phyloP scores from a whole-genome alignment of 75 land plant species.

The Picea glauca region DNA sequence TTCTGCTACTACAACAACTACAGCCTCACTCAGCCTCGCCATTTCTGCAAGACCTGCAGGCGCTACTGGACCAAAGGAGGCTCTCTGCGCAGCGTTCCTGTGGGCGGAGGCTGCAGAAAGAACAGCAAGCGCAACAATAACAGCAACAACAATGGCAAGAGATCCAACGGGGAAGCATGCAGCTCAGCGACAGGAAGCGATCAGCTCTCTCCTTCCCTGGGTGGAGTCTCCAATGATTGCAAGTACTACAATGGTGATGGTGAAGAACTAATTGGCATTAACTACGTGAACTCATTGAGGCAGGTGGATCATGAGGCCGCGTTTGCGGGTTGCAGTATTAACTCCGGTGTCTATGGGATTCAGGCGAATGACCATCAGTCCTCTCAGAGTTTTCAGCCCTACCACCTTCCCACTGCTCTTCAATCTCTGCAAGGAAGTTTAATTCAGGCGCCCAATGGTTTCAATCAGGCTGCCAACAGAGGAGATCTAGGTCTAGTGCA shows the following conservation, averaged over 20 bases:
- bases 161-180: not conserved
- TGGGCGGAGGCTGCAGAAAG: constrained; percentile 16
- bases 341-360: not conserved
- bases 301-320: no score
- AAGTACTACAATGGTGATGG: constrained; percentile 2
- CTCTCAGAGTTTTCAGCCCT: constrained; percentile 12
- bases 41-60: constrained; percentile 18
- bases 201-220: not conserved
- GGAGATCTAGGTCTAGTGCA: not conserved
- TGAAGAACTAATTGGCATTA: constrained; percentile 3
- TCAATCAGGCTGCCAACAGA: not conserved
- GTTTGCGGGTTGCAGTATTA: no score
- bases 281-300: not conserved
- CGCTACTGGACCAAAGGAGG: constrained; percentile 20
- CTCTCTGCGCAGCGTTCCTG: constrained; percentile 12
- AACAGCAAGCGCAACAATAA: constrained; percentile 2
- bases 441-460: not conserved
- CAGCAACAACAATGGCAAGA: not conserved
- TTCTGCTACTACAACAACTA: constrained; percentile 22
- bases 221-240: not conserved
- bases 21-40: constrained; percentile 13
- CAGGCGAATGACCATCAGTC: not conserved
- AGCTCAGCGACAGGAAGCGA: not conserved
- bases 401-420: not conserved
- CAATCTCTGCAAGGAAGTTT: not conserved